Evolutionary conservation across 2,329 filamentous ascomycete species (phyloP), one percentile per base, ranked within the genome.

Genomic region (Monosporascus sp.): DNA sequence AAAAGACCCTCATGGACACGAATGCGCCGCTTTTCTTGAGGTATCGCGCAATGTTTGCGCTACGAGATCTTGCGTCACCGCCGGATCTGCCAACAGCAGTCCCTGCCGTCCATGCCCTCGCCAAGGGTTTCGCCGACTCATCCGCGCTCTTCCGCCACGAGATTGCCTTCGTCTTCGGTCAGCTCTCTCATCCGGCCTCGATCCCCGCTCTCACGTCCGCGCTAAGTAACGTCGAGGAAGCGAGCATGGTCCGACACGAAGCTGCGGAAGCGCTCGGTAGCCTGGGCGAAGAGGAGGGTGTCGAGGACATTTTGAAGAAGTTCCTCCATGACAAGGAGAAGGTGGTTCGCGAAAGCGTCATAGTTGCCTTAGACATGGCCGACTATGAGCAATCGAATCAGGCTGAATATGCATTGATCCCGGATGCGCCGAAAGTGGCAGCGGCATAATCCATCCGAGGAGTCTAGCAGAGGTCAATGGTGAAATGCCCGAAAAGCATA

Each of bases 41-140:
- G 68, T 99, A 99, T 75, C 85, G 94, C 65, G 93, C 94, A 69
- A 99, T 99, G 94, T 99, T 99, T 68, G 89, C 90, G 54, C 85
- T 99, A 50, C 88, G 94, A 66, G 94, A 99, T 71, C 85, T 99
- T 50, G 91, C 92, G 22, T 97, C 92, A 4, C 94, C 94, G 17
- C 92, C 93, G 9, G 88, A 96, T 66, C 84, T 95, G 44, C 89
- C 91, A 2, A 96, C 92, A 2, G 92, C 93, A 6, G 82, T 90
- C 17, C 87, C 89, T n/a, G 93, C 94, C 18, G 82, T 99, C 50
- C 81, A 87, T 45, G 89, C 92, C 11, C 82, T 99, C 47, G 90
- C 94, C 46, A 87, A 85, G 66, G 94, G 94, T 17, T 85, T 99
- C 63, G 78, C 79, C 35, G 94, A 99, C 69, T 79, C 85, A 18